Evolutionary conservation across 148 eudicot species (phyloP).

Genomic region (Silene uniflora): DNA sequence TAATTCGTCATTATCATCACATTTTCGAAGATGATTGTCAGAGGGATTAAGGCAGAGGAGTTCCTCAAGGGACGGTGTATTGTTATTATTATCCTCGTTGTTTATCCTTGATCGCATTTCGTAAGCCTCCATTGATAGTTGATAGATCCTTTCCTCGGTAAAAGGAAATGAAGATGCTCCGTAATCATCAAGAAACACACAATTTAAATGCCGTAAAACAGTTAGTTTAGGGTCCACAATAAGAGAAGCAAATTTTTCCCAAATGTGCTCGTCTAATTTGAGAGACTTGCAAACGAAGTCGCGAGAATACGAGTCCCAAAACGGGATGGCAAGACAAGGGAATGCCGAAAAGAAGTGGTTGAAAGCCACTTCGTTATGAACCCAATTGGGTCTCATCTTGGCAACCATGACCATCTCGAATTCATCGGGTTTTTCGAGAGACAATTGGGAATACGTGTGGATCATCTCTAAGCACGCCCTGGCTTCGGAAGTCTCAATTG

Average conservation of each 20-base stretch:
- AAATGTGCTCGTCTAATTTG: no score
- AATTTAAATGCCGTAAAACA: no score
- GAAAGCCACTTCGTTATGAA: background rate
- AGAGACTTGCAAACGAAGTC: background rate
- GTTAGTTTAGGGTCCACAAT: background rate
- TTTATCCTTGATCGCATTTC: no score
- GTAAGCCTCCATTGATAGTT: no score
- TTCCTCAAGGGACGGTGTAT: no score
- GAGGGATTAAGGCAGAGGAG: background rate
- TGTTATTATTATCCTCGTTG: no score
- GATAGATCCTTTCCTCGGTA: no score
- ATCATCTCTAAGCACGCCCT: background rate
- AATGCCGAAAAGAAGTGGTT: background rate
- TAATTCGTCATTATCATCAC: background rate
- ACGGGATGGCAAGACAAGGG: background rate
- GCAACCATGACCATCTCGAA: constrained; percentile 2
- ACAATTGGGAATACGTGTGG: background rate
- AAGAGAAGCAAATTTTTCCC: no score
- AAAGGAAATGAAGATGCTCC: no score
- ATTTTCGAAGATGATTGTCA: background rate
- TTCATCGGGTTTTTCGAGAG: background rate
- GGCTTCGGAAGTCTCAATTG: no score
- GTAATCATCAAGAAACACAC: no score
- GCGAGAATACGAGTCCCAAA: background rate
- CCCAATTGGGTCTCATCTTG: background rate